Evolutionary conservation across 1,284 basidiomycete species (phyloP).

Genomic region (Lentinula novae-zelandiae): DNA sequence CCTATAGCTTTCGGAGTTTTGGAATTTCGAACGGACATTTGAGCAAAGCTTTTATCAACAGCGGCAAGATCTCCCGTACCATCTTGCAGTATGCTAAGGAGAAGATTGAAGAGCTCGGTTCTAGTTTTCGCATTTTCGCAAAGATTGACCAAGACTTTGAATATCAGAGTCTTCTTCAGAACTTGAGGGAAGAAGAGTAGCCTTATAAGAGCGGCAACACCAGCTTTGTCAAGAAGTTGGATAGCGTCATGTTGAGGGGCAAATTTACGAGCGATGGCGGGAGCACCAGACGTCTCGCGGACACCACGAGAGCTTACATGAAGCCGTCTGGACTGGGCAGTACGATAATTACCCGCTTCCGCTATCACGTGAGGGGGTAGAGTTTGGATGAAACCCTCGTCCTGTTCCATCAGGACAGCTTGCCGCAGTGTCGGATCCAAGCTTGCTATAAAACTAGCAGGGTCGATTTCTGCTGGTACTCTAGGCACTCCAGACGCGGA

Average conservation of each 20-base stretch:
- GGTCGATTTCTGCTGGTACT: constrained; percentile 72
- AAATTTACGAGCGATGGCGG: constrained; percentile 42
- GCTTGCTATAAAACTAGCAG: constrained; percentile 84
- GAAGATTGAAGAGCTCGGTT: constrained; percentile 88
- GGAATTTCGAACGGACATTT: constrained; percentile 77
- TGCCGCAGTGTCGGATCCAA: constrained; percentile 84
- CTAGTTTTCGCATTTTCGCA: constrained; percentile 95
- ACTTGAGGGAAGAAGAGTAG: constrained; percentile 97
- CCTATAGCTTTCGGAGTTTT: constrained; percentile 60
- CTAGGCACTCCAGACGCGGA: constrained; percentile 32
- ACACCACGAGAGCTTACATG: constrained; percentile 32
- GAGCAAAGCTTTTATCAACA: constrained; percentile 92
- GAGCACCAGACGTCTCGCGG: constrained; percentile 27
- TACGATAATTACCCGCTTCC: constrained; percentile 70
- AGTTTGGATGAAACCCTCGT: constrained; percentile 77
- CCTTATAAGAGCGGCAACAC: constrained; percentile 87
- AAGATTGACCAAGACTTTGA: constrained; percentile 90
- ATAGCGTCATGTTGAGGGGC: constrained; percentile 79
- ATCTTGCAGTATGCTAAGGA: constrained; percentile 91
- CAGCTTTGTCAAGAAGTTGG: constrained; percentile 89
- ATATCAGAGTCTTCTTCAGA: constrained; percentile 79
- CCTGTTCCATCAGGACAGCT: constrained; percentile 83
- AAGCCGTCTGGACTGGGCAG: constrained; percentile 40
- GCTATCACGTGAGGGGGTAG: constrained; percentile 82
- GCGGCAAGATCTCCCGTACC: constrained; percentile 90